Base-by-base conservation (phyloP, 2,329 filamentous ascomycete species). In the Catunica adiposa region DNA sequence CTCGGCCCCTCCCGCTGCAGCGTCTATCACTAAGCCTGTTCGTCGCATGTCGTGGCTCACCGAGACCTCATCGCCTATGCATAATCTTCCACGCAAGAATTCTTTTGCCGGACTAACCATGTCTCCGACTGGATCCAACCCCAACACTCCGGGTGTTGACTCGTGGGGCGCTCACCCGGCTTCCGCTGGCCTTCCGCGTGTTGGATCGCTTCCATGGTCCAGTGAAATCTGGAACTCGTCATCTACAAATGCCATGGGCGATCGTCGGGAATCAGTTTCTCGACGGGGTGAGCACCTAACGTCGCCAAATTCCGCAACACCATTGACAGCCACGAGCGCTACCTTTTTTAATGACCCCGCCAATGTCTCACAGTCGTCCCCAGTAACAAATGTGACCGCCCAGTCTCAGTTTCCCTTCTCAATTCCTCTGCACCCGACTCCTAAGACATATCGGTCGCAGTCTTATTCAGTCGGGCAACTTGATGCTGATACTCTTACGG, bases 381-480 rank as follows among this genome's bases (percentile, higher is more conserved):
- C 72, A 50, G 71, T 68, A 56, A 73, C 71, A 50, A 73, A 73
- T 64, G 77, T 77, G 62, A 75, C 67, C 34, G 71, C 72, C 44
- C 82, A 77, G 59, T 68, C 74, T 61, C 80, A 90, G 60, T 85
- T 94, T 55, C 86, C 88, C 1, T 94, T 94, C 63, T 78, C 86
- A 5, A 94, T 94, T 61, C 89, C 89, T 3, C 74, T 94, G 20
- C 86, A 94, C 60, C 89, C 90, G 0, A 92, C 87, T 0, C 86
- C 86, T 1, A 97, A 97, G 68, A 89, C 87, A 1, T 92, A 94
- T 63, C 83, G 92, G 46, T 98, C 92, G 4, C 88, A 96, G 67
- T 97, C 92, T 3, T 97, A 97, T 68, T 97, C 90, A 0, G 90
- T 94, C 51, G 89, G 89, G 3, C 89, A 96, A 66, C 73, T 89